A percentile compares a stretch with the other conserved stretches of the same genome.
Evolutionary conservation across 139 green algal genomes (phyloP).

Genomic region (Chlorella vulgaris): DNA sequence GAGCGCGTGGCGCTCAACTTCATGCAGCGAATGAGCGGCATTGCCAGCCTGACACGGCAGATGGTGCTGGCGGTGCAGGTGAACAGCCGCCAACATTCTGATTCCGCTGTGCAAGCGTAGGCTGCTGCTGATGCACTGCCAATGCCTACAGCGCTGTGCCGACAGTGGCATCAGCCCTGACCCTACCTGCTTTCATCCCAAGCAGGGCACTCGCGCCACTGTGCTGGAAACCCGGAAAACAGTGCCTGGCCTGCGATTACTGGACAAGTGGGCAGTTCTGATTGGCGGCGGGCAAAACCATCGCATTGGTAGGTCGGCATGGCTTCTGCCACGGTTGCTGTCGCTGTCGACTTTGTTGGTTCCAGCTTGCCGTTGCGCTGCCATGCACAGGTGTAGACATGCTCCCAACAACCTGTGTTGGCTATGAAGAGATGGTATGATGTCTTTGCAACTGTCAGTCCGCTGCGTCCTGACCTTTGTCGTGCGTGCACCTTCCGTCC

Average conservation of each 20-base stretch:
- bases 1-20: slow-evolving; percentile 98
- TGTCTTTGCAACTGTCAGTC: too few relatives aligned
- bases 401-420: too few relatives aligned
- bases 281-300: slow-evolving; percentile 86
- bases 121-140: not conserved
- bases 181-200: too few relatives aligned
- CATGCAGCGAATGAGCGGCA: slow-evolving; percentile 96
- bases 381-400: too few relatives aligned
- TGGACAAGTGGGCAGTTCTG: slow-evolving; percentile 99
- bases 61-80: slow-evolving; percentile 68
- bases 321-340: not conserved
- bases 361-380: too few relatives aligned
- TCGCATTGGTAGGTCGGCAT: slow-evolving; percentile 61
- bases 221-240: slow-evolving; percentile 98
- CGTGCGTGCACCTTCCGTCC: too few relatives aligned
- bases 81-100: not conserved
- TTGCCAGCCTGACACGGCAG: slow-evolving; percentile 83
- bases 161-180: too few relatives aligned
- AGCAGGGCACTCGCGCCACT: slow-evolving; percentile 16
- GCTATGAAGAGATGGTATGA: too few relatives aligned
- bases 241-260: slow-evolving; percentile 87
- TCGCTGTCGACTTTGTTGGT: too few relatives aligned
- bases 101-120: not conserved
- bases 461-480: too few relatives aligned
- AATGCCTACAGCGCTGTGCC: too few relatives aligned